Conservation (phyloP, 805 yeast species). For the Scheffersomyces ergatensis region DNA sequence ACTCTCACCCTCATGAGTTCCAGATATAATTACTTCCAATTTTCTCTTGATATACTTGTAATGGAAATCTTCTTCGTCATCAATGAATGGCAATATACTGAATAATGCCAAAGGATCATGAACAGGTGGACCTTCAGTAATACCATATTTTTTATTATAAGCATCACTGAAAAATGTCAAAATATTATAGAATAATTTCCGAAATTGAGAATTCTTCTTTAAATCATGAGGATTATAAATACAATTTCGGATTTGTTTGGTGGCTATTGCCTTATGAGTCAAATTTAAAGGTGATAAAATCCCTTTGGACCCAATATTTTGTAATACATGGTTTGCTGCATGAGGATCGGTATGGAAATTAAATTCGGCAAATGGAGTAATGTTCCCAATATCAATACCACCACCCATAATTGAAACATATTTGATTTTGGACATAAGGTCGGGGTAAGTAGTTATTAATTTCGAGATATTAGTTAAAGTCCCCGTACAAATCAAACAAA, state of each 20-base stretch:
- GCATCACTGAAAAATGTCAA: slow-evolving; percentile 17
- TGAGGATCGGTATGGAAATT: slow-evolving; percentile 73
- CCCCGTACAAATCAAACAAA: slow-evolving; percentile 73
- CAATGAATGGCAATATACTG: slow-evolving; percentile 49
- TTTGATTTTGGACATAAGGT: slow-evolving; percentile 45
- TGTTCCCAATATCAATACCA: slow-evolving; percentile 49
- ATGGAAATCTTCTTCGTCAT: slow-evolving; percentile 16
- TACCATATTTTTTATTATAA: slow-evolving; percentile 12
- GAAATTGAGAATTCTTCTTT: slow-evolving; percentile 37
- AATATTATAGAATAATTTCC: slow-evolving; percentile 29
- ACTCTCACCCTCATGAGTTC: slow-evolving; percentile 31
- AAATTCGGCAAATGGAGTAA: slow-evolving; percentile 63
- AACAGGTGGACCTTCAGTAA: slow-evolving; percentile 62
- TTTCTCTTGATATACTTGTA: slow-evolving; percentile 20
- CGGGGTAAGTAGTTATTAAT: slow-evolving; percentile 55
- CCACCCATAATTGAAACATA: slow-evolving; percentile 80
- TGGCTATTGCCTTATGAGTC: slow-evolving; percentile 63
- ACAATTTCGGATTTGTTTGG: slow-evolving; percentile 15
- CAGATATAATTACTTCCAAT: slow-evolving; percentile 22
- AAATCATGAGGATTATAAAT: slow-evolving; percentile 28
- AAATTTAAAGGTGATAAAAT: slow-evolving; percentile 65
- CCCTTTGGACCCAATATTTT: slow-evolving; percentile 39
- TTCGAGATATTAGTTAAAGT: slow-evolving; percentile 70
- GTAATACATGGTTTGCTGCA: slow-evolving; percentile 62
- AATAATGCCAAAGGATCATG: slow-evolving; percentile 79